These are phyloP conservation scores for Rhodomyrtus tomentosa DNA, from an alignment of 345 rosid species.

Conservation along the genomic window DNA sequence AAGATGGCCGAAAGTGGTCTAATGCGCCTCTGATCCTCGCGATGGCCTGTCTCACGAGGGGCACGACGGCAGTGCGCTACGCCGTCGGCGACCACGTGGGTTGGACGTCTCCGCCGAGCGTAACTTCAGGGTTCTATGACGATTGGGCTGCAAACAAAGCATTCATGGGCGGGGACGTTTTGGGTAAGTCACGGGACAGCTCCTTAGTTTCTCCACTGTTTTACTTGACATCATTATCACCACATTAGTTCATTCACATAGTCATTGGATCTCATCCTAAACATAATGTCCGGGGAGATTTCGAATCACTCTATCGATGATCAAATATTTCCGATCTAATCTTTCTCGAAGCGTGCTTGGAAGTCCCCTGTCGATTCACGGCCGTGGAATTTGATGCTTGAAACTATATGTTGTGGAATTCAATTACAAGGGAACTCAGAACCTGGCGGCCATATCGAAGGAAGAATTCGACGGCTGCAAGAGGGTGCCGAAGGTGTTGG, in stretches of 20 bases:
- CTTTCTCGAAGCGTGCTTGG: not conserved
- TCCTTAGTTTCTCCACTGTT: not conserved
- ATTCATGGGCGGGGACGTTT: slow-evolving; percentile 5
- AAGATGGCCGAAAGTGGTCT: not conserved
- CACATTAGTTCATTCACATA: not conserved
- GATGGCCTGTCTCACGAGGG: not conserved
- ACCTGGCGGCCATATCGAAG: not conserved
- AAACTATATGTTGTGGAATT: not conserved
- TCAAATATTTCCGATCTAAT: not conserved
- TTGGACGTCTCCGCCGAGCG: not conserved
- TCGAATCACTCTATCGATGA: not conserved
- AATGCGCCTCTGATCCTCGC: not conserved
- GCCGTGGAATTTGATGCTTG: not conserved
- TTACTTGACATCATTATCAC: not conserved
- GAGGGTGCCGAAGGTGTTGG: not conserved
- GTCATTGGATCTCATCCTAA: too few species aligned
- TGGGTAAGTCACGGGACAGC: not conserved
- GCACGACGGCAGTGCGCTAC: not conserved
- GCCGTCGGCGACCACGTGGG: not conserved
- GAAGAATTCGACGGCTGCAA: slow-evolving; percentile 13
- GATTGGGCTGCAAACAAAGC: slow-evolving; percentile 7
- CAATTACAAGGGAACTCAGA: slow-evolving; percentile 13
- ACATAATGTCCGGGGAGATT: not conserved
- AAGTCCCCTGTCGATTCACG: not conserved
- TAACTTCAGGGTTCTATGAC: not conserved